Evolutionary conservation across 2,329 filamentous ascomycete species (phyloP), one percentile per base, ranked within the genome.

Genomic region (Aspergillus sergii): DNA sequence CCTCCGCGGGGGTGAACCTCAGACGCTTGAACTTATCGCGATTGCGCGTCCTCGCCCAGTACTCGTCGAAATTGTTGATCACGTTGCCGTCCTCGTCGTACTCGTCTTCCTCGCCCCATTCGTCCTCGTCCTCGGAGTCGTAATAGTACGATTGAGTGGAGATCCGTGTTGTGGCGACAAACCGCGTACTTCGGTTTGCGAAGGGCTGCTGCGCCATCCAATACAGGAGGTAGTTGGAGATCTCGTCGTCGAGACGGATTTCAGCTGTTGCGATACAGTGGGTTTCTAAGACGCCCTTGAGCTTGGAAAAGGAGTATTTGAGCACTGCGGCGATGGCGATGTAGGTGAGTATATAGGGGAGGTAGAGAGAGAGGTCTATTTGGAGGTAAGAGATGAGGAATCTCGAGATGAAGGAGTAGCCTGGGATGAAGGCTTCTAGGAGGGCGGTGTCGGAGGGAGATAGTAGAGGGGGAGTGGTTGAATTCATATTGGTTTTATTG

Each of bases 191-290:
- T 6, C 80, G 78, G 64, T 85, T 82, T 23, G 87, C 82, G 67
- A 91, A 91, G 4, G 78, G 75, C 74, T 92, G 89, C 39, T 80
- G 77, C 2, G 88, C 83, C 2, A 91, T 83, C 89, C 89, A 92
- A 30, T 82, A 83, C 88, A 91, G 91, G 46, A 91, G 71, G 70
- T 91, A 90, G 71, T 89, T 89, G 79, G 91, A 92, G 61, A 90
- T 86, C 73, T 92, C 89, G 69, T 92, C 90, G 62, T 91, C 88
- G 32, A 86, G 83, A 51, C 88, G 84, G 45, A 92, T 85, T 68
- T 89, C 86, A 21, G 89, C 88, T 1, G 84, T 86, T 3, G 86
- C 89, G 81, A 90, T 88, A 68, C 89, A 84, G 69, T 90, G 79
- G 7, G 78, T 70, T 48, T 85, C 80, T 34, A 88, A 66, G 45